Conservation (phyloP, 176 grass and related monocot genomes). For the Thalia dealbata region DNA sequence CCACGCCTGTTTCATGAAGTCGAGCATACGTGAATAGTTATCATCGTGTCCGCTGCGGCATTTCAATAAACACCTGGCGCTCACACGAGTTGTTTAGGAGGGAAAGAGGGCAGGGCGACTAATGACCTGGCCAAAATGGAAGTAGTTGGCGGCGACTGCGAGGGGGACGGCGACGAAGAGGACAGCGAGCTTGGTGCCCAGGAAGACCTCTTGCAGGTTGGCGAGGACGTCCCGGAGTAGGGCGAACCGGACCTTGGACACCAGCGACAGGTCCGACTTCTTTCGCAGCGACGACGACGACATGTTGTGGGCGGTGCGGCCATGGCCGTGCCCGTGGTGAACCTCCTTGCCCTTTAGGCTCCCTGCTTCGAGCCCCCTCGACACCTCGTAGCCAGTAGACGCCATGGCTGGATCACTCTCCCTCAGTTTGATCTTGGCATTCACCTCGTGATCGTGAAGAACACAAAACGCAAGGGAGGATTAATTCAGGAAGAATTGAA, state of each 20-base stretch:
- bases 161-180: conserved; percentile 15
- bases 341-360: conserved; percentile 16
- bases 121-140: conserved; percentile 35
- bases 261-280: conserved; percentile 51
- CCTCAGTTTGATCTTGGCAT: too few relatives aligned
- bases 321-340: conserved; percentile 29
- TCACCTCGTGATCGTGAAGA: too few relatives aligned
- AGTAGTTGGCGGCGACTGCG: conserved; percentile 4
- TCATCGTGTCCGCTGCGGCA: too few relatives aligned
- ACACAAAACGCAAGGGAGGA: too few relatives aligned
- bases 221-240: conserved; percentile 5
- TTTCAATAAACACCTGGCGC: too few relatives aligned
- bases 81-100: too few relatives aligned
- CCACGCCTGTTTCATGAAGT: conserved; percentile 44
- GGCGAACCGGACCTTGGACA: conserved; percentile 42
- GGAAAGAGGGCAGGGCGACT: not conserved
- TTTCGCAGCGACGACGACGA: conserved; percentile 74
- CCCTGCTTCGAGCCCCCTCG: conserved; percentile 9
- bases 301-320: conserved; percentile 71
- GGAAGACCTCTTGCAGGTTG: conserved; percentile 17
- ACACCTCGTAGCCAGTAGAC: not conserved
- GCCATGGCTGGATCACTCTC: not conserved
- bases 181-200: conserved; percentile 20
- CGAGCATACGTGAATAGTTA: too few relatives aligned
- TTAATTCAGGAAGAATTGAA: too few relatives aligned